phyloP scores from a whole-genome alignment of 192 early-diverging fungal genomes.

The Coemansia sp. region DNA sequence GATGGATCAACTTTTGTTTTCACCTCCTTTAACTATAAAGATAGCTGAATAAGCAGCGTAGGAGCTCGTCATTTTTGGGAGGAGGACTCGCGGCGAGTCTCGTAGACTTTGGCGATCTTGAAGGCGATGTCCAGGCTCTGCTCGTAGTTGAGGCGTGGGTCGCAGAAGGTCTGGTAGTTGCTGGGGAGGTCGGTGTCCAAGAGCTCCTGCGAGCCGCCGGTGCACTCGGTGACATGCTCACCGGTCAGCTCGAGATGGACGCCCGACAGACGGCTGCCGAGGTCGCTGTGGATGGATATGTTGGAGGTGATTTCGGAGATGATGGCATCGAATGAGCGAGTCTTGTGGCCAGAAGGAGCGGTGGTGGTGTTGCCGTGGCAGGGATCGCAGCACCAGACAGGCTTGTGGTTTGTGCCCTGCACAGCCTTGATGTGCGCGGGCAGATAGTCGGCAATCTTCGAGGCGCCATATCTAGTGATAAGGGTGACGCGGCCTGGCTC shows the following conservation, averaged over 20 bases:
- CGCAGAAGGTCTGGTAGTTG: conserved; percentile 97
- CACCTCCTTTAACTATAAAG: too few relatives aligned
- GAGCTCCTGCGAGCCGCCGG: conserved; percentile 98
- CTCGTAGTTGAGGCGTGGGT: conserved; percentile 96
- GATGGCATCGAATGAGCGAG: conserved; percentile 87
- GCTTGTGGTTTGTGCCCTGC: conserved; percentile 77
- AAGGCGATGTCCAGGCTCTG: conserved; percentile 97
- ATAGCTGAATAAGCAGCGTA: background rate
- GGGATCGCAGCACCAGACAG: conserved; percentile 96
- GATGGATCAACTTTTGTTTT: too few relatives aligned
- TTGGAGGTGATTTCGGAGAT: conserved; percentile 79
- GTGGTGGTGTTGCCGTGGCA: conserved; percentile 98
- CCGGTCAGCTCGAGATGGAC: conserved; percentile 98
- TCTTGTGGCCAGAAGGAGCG: conserved; percentile 81
- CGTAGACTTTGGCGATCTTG: conserved; percentile 88
- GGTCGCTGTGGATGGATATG: conserved; percentile 78
- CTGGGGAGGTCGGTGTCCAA: conserved; percentile 73
- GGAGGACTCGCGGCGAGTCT: conserved; percentile 55
- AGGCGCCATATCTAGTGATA: conserved; percentile 91
- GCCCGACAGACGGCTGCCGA: conserved; percentile 76
- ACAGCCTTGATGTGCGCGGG: conserved; percentile 91
- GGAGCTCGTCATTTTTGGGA: background rate
- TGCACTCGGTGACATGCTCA: conserved; percentile 93
- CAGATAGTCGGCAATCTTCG: conserved; percentile 77
- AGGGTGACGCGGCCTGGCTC: conserved; percentile 91